These are phyloP conservation scores for Lepiota venenata DNA, from an alignment of 768 basidiomycete species.

Conservation along the genomic window DNA sequence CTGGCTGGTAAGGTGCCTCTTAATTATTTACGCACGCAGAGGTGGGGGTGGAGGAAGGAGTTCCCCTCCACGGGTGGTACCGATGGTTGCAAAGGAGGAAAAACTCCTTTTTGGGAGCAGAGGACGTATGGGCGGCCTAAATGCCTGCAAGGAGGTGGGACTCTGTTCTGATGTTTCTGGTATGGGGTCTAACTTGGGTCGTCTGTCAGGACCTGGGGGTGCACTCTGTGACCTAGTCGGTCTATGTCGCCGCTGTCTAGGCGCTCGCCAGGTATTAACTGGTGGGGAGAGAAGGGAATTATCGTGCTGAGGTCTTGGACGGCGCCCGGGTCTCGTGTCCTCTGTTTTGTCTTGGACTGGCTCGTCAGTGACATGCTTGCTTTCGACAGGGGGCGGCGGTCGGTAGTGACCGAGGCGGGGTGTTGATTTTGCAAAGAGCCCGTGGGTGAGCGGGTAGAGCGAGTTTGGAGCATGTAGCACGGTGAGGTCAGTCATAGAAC, in stretches of 20 bases:
- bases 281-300: conserved; percentile 43
- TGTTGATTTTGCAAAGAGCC: conserved; percentile 28
- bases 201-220: conserved; percentile 34
- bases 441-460: conserved; percentile 32
- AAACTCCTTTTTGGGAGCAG: conserved; percentile 24
- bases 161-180: conserved; percentile 12
- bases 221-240: conserved; percentile 47
- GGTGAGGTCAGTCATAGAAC: conserved; percentile 38
- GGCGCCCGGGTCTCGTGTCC: conserved; percentile 15
- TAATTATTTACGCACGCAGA: conserved; percentile 44
- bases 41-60: conserved; percentile 60
- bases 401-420: not conserved
- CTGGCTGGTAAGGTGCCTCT: not conserved
- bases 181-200: conserved; percentile 2
- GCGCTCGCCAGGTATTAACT: conserved; percentile 44
- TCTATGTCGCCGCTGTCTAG: conserved; percentile 30
- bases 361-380: conserved; percentile 42
- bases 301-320: conserved; percentile 19
- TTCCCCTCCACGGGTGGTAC: conserved; percentile 38
- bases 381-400: conserved; percentile 17
- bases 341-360: conserved; percentile 29
- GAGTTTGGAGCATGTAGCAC: conserved; percentile 48
- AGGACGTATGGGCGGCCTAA: conserved; percentile 9
- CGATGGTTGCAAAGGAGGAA: conserved; percentile 24
- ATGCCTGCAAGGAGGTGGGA: conserved; percentile 14